Evolutionary conservation across 768 basidiomycete species (phyloP), one percentile per base, ranked within the genome.

Genomic region (Crepidotus variabilis): DNA sequence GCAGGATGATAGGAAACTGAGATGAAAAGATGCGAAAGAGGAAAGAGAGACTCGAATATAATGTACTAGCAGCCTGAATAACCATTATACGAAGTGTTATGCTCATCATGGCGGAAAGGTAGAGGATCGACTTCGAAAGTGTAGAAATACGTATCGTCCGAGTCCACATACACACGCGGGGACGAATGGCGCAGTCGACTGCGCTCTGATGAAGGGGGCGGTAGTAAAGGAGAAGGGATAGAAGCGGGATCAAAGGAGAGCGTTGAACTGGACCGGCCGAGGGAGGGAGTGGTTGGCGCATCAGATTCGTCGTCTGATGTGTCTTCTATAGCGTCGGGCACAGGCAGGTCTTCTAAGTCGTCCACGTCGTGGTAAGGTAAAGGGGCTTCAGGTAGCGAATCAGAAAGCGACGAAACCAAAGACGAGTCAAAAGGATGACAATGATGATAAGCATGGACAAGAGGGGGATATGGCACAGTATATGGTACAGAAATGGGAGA

Each of bases 261-360:
- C 49, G 83, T 80, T 16, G 83, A 88, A 61, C 75, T 77, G 43
- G 87, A 87, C 60, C 77, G 77, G 61, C 79, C 77, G 48, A 82
- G 62, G 43, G 81, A 85, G 49, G 86, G 87, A 6, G 87, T 85
- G 9, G 81, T 79, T 9, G 77, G 81, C 4, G 80, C 73, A 63
- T 92, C 90, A 14, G 89, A 90, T 75, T 91, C 90, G 73, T 92
- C 90, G 72, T 92, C 90, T 47, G 90, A 92, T 35, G 80, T 82
- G 70, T 92, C 90, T 69, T 91, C 89, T 78, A 91, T 88, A 43
- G 88, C 84, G 65, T 91, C 90, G 46, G 88, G 89, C 45, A 90
- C 82, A 24, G 86, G 75, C 32, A 84, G 77, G 65, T 87, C 86
- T 63, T 87, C 87, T 60, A 81, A 64, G 71, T 88, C 84, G 71